A percentile compares a stretch with the other conserved stretches of the same genome.
Conservation (phyloP, 305 asterid species). For the Solanum hybrid region DNA sequence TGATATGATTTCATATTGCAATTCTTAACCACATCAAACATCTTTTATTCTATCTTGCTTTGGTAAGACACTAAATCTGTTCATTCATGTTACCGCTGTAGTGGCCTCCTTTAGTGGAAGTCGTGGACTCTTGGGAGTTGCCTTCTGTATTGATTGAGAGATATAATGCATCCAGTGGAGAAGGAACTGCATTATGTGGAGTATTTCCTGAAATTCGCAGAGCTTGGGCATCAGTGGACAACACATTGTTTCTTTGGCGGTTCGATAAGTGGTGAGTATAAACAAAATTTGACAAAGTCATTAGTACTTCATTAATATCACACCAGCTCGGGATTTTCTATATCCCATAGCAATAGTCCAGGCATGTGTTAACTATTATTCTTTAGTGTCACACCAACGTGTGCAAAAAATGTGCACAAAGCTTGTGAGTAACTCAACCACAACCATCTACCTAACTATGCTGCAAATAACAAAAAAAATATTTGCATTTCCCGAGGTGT, state of each 20-base stretch:
- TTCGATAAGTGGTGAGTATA: conserved; percentile 85
- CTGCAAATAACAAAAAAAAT: background rate
- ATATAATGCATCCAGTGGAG: conserved; percentile 90
- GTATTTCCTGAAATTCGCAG: conserved; percentile 90
- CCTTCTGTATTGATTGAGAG: conserved; percentile 85
- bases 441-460: background rate
- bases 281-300: background rate
- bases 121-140: conserved; percentile 90
- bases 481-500: background rate
- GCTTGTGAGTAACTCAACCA: background rate
- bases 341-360: background rate
- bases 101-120: conserved; percentile 98
- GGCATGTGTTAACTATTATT: background rate
- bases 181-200: conserved; percentile 96
- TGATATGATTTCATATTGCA: background rate
- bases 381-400: background rate
- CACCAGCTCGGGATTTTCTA: background rate
- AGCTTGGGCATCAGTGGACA: conserved; percentile 99
- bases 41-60: background rate
- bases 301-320: background rate
- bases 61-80: conserved; percentile 4
- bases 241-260: conserved; percentile 89
- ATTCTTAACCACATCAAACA: background rate
- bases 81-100: conserved; percentile 27
- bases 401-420: background rate